These are phyloP conservation scores for Niveomyces coronatus DNA, from an alignment of 2,329 filamentous ascomycete species.

Conservation along the genomic window DNA sequence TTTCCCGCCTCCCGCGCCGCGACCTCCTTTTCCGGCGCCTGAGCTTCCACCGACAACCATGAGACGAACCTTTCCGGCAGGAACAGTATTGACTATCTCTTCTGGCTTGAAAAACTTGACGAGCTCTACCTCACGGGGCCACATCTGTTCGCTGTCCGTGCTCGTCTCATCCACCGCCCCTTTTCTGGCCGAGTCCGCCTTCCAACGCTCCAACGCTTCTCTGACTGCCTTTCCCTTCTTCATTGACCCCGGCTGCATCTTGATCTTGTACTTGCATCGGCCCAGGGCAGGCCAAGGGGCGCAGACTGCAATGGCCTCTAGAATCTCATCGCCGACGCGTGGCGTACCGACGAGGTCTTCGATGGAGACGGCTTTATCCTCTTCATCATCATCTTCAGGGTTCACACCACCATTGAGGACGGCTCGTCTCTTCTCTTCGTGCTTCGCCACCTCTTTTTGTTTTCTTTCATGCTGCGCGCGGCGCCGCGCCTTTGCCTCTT, in stretches of 20 bases:
- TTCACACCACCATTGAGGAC: slow-evolving; percentile 50
- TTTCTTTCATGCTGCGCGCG: slow-evolving; percentile 70
- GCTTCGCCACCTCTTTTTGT: slow-evolving; percentile 63
- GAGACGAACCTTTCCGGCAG: slow-evolving; percentile 69
- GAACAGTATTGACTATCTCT: slow-evolving; percentile 71
- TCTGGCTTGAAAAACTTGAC: slow-evolving; percentile 71
- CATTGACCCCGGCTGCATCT: slow-evolving; percentile 77
- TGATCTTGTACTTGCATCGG: slow-evolving; percentile 85
- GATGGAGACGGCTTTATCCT: slow-evolving; percentile 43
- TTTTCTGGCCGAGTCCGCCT: slow-evolving; percentile 49
- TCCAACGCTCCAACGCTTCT: slow-evolving; percentile 80
- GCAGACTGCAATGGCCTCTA: slow-evolving; percentile 55
- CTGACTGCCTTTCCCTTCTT: slow-evolving; percentile 95
- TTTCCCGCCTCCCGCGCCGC: slow-evolving; percentile 25
- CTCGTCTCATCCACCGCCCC: slow-evolving; percentile 50
- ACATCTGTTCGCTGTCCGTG: slow-evolving; percentile 62
- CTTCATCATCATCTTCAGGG: slow-evolving; percentile 49
- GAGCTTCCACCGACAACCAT: slow-evolving; percentile 55
- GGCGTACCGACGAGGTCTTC: slow-evolving; percentile 71
- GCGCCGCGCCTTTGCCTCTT: slow-evolving; percentile 63
- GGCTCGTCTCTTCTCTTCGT: slow-evolving; percentile 57
- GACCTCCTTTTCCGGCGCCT: slow-evolving; percentile 31
- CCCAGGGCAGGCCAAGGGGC: slow-evolving; percentile 54
- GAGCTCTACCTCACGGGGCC: slow-evolving; percentile 77
- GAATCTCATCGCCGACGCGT: slow-evolving; percentile 69